Base-by-base conservation (phyloP, 2,329 filamentous ascomycete species). In the Aspergillus glaucus region DNA sequence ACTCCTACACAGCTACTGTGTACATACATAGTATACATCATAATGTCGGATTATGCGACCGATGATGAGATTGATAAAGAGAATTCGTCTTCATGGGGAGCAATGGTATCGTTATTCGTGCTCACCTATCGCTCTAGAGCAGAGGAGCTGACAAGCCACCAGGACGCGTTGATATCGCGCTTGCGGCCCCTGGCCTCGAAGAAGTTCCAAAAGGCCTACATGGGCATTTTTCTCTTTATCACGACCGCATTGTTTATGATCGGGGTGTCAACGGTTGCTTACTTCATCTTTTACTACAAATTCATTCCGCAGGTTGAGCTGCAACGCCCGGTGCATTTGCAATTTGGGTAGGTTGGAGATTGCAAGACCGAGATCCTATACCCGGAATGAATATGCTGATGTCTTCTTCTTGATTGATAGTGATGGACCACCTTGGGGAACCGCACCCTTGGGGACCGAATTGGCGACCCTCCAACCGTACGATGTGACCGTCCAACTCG, bases 391-490 rank as follows among this genome's bases (percentile, higher is more conserved):
- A 9, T 37, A 37, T 37, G 34, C 34, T 37, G 17, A 37, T n/a
- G 32, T 39, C n/a, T 34, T 26, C 26, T 19, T 40, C 21, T 21
- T 14, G 15, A 7, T 17, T 12, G 19, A 50, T 41, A 76, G 73
- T 21, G 65, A 74, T 53, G 67, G 65, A 15, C 56, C 69, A 56
- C 80, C 81, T 0, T 76, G 78, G 64, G 81, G 79, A n/a, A 71
- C 71, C 1, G 74, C 74, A 2, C 61, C 66, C 15, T 64, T 85
- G 10, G 65, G 68, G 9, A 58, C 74, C 17, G 75, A 80, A 43
- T 72, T 93, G 53, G 81, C 86, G 56, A 75, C 81, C 15, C 77
- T 81, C 43, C 92, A 96, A 66, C 79, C 84, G 43, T 98, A 98
- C 75, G 90, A 97, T 66, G 79, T 98, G 39, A 78, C 80, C 4